Base-by-base conservation (phyloP, 768 basidiomycete genomes). In the Kwoniella europaea region DNA sequence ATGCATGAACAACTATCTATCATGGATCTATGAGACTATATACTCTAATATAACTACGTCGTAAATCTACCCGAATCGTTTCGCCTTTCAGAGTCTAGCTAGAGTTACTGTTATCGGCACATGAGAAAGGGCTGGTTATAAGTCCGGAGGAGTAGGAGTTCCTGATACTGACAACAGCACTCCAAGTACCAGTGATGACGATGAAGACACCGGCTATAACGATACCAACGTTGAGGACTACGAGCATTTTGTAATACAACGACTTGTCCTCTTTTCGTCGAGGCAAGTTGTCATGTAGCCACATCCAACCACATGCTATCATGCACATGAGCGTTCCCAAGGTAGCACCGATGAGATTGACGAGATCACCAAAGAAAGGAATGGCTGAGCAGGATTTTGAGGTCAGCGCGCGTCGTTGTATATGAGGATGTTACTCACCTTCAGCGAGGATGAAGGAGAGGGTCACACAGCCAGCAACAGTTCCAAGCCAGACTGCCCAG, bases 181-280 rank as follows among this genome's bases (percentile, higher is more conserved):
- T 60, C 74, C 75, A 77, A 10, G 76, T 76, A 46, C 78, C 78
- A 1, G 76, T 75, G 46, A 77, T 65, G 57, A 74, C 74, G 64
- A 76, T 74, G 74, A 79, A 79, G 15, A 72, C 35, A 4, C 78
- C 78, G 63, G 69, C 71, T 16, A 71, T 56, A 56, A 77, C 67
- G 41, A 79, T 50, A 65, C 73, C 71, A 20, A 77, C 61, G 65
- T 76, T 76, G 55, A 75, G 71, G 6, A 56, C 60, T 10, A 79
- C 56, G 27, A 76, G 63, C 2, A 68, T 29, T 35, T 59, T 63
- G 73, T 73, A 77, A 44, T 71, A 69, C 6, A 77, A 69, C 1
- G 72, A 72, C 43, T 76, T 74, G 67, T 76, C 65, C 29, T 63
- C 57, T 22, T 71, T 66, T 56, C 74, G 69, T 35, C 64, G 41